Evolutionary conservation across 768 basidiomycete species (phyloP), one percentile per base, ranked within the genome.

Genomic region (Suillus plorans): DNA sequence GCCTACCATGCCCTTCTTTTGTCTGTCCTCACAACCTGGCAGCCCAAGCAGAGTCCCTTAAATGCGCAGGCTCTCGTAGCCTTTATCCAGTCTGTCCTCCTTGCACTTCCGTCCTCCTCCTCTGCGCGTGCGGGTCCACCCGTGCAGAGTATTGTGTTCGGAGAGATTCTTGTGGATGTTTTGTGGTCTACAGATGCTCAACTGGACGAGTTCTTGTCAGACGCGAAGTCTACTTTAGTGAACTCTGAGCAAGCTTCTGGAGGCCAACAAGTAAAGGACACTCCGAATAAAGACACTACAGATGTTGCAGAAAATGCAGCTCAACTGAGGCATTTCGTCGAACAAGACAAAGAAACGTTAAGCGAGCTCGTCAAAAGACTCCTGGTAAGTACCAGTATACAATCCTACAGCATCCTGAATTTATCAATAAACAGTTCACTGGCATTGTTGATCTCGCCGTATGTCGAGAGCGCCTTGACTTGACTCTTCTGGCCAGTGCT

Each of bases 151-250:
- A 66, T 77, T 0, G 69, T 81, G 0, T 86, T 94, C 63, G 88
- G 89, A 13, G 91, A 93, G 69, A 75, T 86, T 55, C 78, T 95
- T 3, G 84, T 95, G 25, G 94, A 95, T 72, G 81, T 91, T 70
- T 81, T 93, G 53, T 95, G 94, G 94, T 84, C 91, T 22, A 74
- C 91, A 53, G 94, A 95, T 76, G 81, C 85, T 44, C 86, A 90
- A 67, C 74, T 94, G 64, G 93, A 95, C 64, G 92, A 93, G 70
- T 74, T 87, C 36, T 68, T 89, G 42, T 73, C 76, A 16, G 89
- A 92, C 68, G 81, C 82, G 53, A 86, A 85, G 73, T 65, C 72
- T 36, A 69, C 80, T 52, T 69, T 85, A 53, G 72, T 77, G 42
- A 72, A 75, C 31, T 68, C 66, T 71, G 78, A 74, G 60, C 69